phyloP scores from a whole-genome alignment of 441 rosid genomes.

The Biscutella laevigata region DNA sequence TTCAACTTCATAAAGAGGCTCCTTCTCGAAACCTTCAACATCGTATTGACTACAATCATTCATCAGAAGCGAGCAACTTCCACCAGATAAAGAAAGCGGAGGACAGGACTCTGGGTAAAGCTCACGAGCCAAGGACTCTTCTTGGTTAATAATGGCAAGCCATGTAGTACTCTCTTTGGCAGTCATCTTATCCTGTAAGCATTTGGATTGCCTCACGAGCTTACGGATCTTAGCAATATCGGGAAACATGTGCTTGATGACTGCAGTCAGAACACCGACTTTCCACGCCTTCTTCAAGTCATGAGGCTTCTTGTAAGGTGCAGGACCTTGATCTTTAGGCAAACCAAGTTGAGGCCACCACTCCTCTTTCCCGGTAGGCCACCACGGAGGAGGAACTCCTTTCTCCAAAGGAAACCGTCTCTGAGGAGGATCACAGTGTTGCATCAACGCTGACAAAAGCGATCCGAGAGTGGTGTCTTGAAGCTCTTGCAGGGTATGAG shows the following conservation, averaged over 20 bases:
- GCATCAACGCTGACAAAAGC: constrained; percentile 84
- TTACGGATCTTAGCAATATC: constrained; percentile 87
- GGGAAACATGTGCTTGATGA: constrained; percentile 94
- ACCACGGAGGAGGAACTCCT: constrained; percentile 95
- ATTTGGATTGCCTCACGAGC: constrained; percentile 89
- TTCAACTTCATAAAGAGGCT: constrained; percentile 40
- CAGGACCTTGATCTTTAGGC: constrained; percentile 76
- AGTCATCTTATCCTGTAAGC: constrained; percentile 98
- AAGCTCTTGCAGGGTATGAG: constrained; percentile 77
- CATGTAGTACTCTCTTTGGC: constrained; percentile 97
- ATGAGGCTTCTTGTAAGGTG: constrained; percentile 98
- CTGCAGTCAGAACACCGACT: constrained; percentile 89
- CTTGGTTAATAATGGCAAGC: constrained; percentile 88
- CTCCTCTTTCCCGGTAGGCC: constrained; percentile 84
- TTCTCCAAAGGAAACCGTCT: constrained; percentile 88
- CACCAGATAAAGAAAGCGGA: constrained; percentile 39
- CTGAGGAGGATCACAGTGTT: constrained; percentile 96
- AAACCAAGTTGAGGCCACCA: constrained; percentile 95
- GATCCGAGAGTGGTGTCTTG: constrained; percentile 97
- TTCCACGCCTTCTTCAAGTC: constrained; percentile 98
- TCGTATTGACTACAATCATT: constrained; percentile 73
- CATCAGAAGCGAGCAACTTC: constrained; percentile 49
- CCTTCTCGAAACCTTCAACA: constrained; percentile 74
- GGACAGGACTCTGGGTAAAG: constrained; percentile 71
- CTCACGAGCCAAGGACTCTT: constrained; percentile 70